These are phyloP conservation scores for Hymenoscyphus repandus DNA, from an alignment of 2,329 filamentous ascomycete species.

Conservation along the genomic window DNA sequence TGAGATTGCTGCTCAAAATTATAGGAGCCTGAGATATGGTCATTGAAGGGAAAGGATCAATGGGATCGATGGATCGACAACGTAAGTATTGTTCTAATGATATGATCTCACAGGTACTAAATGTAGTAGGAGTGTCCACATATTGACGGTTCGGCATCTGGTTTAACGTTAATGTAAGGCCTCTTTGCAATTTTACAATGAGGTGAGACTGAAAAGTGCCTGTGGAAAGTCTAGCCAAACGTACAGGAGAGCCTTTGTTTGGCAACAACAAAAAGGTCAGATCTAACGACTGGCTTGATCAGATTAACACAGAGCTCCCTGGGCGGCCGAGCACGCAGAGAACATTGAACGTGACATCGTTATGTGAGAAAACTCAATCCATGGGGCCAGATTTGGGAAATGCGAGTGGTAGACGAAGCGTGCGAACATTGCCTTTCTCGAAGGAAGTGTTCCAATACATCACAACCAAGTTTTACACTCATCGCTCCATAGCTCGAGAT, in stretches of 20 bases:
- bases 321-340: constrained; percentile 1
- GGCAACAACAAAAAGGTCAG: not conserved
- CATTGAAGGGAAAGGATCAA: not conserved
- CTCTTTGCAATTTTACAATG: not conserved
- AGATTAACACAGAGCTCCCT: not conserved
- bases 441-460: constrained; percentile 5
- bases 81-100: not conserved
- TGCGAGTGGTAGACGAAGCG: not conserved
- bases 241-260: constrained; percentile 4
- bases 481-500: constrained; percentile 7
- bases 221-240: constrained; percentile 6
- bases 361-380: not conserved
- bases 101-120: not conserved
- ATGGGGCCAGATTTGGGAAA: not conserved
- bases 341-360: not conserved
- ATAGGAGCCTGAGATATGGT: constrained; percentile 1
- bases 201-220: not conserved
- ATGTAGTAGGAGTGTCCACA: not conserved
- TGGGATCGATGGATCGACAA: constrained; percentile 5
- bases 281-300: constrained; percentile 2
- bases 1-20: too few species aligned
- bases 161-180: constrained; percentile 4
- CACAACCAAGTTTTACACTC: constrained; percentile 5
- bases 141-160: constrained; percentile 1
- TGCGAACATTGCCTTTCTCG: constrained; percentile 8